A percentile compares a stretch with the other conserved stretches of the same genome.
phyloP scores from a whole-genome alignment of 768 basidiomycete genomes.

The Boletus rufocinnamomeus region DNA sequence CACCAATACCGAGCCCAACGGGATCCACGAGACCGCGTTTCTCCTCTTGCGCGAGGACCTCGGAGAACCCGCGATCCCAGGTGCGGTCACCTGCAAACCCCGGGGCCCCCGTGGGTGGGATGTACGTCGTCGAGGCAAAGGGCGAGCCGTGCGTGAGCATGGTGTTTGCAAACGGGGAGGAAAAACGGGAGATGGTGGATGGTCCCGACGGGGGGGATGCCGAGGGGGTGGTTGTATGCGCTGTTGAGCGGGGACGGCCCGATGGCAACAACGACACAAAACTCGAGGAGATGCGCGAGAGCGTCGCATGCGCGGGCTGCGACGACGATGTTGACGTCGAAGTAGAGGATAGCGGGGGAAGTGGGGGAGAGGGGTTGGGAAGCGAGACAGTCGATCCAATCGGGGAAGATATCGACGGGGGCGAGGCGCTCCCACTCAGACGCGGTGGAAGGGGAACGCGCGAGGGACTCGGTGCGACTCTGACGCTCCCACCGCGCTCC shows the following conservation, averaged over 20 bases:
- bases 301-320: conserved; percentile 37
- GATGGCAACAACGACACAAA: conserved; percentile 51
- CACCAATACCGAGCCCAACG: conserved; percentile 37
- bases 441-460: conserved; percentile 26
- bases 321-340: not conserved
- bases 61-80: conserved; percentile 71
- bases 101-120: conserved; percentile 67
- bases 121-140: conserved; percentile 47
- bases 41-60: conserved; percentile 46
- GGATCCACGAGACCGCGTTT: conserved; percentile 40
- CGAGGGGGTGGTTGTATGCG: conserved; percentile 1
- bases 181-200: conserved; percentile 13
- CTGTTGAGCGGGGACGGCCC: conserved; percentile 16
- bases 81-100: conserved; percentile 67
- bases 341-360: not conserved
- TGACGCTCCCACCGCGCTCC: conserved; percentile 13
- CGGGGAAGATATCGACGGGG: conserved; percentile 26
- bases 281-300: conserved; percentile 49
- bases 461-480: conserved; percentile 10
- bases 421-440: conserved; percentile 26
- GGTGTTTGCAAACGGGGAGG: conserved; percentile 16
- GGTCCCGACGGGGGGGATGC: conserved; percentile 17
- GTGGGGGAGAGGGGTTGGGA: conserved; percentile 7
- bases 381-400: conserved; percentile 20
- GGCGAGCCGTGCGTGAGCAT: conserved; percentile 49